Base-by-base conservation (phyloP, 805 yeast genomes). In the Aciculoconidium aculeatum region DNA sequence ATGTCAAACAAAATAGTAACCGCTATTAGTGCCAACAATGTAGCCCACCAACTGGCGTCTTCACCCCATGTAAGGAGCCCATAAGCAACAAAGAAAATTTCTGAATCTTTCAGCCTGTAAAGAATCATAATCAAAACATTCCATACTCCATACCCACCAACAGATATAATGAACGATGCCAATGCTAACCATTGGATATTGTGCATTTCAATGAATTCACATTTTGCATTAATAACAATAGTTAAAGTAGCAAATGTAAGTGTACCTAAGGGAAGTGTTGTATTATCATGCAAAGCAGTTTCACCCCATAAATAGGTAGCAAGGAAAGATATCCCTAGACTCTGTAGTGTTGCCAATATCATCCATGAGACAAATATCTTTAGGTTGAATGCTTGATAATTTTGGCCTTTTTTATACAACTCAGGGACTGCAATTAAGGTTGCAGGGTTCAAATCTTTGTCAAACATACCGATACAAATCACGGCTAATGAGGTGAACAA, bases 401-500 rank as follows among this genome's bases (percentile, higher is more conserved):
- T 60, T 32, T 92, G 70, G 2, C 97, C 96, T 27, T 69, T 75
- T 2, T 76, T 44, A 50, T 92, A 92, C 15, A 92, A 62, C 53
- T 88, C 96, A 0, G 99, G 99, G 4, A 87, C 82, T 0, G 97
- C 92, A 29, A 90, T 53, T 30, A 92, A 65, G 0, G 97, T 90
- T 1, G 92, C 75, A 1, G 97, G 94, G 27, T 77, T 69, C 50
- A 92, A 65, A 47, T 92, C 99, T 49, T 81, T 82, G 45, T 90
- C 95, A 55, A 92, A 81, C 76, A 88, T 84, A n/a, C 99, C 99
- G 30, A 92, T 66, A 47, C 94, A 82, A 21, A 92, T 55, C 3
- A 92, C 97, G 0, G 96, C 88, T 28, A 92, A 63, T 0, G 96
- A 85, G 0, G 98, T 90, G 61, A 92, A 94, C 37, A 92, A 67